Base-by-base conservation (phyloP, 2,329 filamentous ascomycete species). In the Alternaria postmessia region DNA sequence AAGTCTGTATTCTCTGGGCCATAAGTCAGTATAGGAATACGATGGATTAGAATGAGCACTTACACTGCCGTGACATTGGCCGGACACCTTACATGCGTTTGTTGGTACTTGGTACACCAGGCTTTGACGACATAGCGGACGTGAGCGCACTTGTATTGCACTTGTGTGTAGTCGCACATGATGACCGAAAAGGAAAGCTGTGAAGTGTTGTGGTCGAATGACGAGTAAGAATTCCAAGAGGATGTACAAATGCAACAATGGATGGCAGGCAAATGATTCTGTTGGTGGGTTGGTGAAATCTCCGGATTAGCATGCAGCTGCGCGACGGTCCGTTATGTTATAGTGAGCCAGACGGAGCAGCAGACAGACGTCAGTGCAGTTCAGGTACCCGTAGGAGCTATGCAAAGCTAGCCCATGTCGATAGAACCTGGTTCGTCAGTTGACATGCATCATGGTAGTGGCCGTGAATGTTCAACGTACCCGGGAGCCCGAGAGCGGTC, bases 121-220 rank as follows among this genome's bases (percentile, higher is more conserved):
- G 83, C 83, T 64, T 83, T 80, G 46, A 87, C 85, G 8, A 83
- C 84, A 66, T 83, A 87, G 34, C 85, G 81, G 59, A 84, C 75
- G 74, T 88, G 85, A 51, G 80, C 81, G 75, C 85, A 88, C 41
- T 81, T 79, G 71, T 85, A 87, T 61, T 86, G 83, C 55, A 87
- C 85, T 74, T 87, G 83, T 22, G 82, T 87, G 66, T 87, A 87
- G 72, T 87, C 85, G 73, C 85, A 88, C 85, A 87, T 87, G 41
- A 36, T 63, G 41, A n/a, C 16, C 32, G 52, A 51, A 48, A 52
- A 51, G 48, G 59, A 62, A 36, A 48, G 54, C 22, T 46, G 42
- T 16, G 49, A 48, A n/a, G 36, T 30, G 53, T 49, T 59, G 39
- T 47, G 51, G 28, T 58, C 26, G 57, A 53, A 48, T 61, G 59